These are phyloP conservation scores for Passiflora organensis DNA, from an alignment of 345 rosid species.

Conservation along the genomic window DNA sequence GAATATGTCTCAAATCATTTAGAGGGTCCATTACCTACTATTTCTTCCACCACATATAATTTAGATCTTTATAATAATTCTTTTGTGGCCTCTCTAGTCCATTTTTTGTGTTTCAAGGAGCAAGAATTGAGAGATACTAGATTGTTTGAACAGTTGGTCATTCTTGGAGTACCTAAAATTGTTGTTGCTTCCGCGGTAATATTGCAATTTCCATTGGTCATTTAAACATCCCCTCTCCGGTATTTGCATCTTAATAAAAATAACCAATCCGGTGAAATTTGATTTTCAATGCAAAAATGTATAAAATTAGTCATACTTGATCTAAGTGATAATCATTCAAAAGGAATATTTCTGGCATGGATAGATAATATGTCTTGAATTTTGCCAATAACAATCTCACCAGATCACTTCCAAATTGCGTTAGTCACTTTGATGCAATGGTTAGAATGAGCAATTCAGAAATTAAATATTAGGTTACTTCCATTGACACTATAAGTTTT, in stretches of 20 bases:
- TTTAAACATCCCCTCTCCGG: neutral
- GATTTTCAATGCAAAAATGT: conserved; percentile 1
- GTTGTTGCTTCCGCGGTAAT: too few relatives aligned
- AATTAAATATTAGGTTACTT: neutral
- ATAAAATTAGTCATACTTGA: too few relatives aligned
- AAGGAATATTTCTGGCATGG: neutral
- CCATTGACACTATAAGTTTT: neutral
- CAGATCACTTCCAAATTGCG: conserved; percentile 13
- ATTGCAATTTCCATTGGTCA: too few relatives aligned
- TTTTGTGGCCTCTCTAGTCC: neutral
- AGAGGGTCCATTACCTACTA: neutral
- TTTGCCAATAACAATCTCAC: too few relatives aligned
- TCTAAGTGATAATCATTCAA: neutral
- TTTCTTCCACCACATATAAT: neutral
- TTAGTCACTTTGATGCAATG: conserved; percentile 8
- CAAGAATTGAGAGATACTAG: neutral
- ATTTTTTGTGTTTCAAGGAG: neutral
- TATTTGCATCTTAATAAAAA: conserved; percentile 3
- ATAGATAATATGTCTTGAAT: conserved; percentile 11
- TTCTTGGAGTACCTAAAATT: too few relatives aligned
- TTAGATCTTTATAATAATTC: neutral
- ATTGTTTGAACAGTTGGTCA: neutral
- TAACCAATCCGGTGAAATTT: conserved; percentile 2
- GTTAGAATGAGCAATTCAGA: neutral
- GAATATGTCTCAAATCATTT: neutral